phyloP scores from a whole-genome alignment of 164 flowering plant species.

The Akebia trifoliata region DNA sequence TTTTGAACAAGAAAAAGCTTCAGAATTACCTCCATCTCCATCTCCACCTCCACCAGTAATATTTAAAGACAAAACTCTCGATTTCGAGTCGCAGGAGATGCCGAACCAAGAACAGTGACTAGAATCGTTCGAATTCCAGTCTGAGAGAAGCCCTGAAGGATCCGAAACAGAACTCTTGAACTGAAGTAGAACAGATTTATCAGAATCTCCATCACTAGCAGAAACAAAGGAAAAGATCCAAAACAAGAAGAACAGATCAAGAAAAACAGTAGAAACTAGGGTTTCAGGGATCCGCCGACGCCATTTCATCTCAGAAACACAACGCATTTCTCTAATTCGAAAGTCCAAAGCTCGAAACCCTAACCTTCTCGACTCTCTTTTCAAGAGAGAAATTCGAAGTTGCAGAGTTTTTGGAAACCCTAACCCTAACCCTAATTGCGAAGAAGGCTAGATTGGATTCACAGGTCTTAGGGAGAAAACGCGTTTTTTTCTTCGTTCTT shows the following conservation, averaged over 20 bases:
- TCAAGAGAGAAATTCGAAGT: neutral
- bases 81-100: slow-evolving; percentile 48
- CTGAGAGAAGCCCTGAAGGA: slow-evolving; percentile 45
- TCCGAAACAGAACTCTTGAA: slow-evolving; percentile 52
- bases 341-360: slow-evolving; percentile 4
- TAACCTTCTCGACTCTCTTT: neutral
- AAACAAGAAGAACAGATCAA: slow-evolving; percentile 9
- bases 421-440: slow-evolving; percentile 19
- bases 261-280: slow-evolving; percentile 11
- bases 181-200: slow-evolving; percentile 37
- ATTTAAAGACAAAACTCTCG: slow-evolving; percentile 39
- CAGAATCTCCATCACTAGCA: slow-evolving; percentile 17
- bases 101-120: slow-evolving; percentile 67
- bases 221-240: slow-evolving; percentile 9
- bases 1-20: slow-evolving; percentile 24
- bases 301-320: slow-evolving; percentile 20
- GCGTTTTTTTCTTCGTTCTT: no score
- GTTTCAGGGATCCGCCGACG: slow-evolving; percentile 15
- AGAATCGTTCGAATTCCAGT: slow-evolving; percentile 34
- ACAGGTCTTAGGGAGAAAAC: no score
- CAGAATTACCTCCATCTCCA: slow-evolving; percentile 23
- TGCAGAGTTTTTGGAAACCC: slow-evolving; percentile 17
- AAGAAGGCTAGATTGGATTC: no score
- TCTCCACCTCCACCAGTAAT: slow-evolving; percentile 26
- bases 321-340: slow-evolving; percentile 9